A percentile compares a stretch with the other conserved stretches of the same genome.
Conservation (phyloP, 2,329 filamentous ascomycete species). For the Penicillium sp. region DNA sequence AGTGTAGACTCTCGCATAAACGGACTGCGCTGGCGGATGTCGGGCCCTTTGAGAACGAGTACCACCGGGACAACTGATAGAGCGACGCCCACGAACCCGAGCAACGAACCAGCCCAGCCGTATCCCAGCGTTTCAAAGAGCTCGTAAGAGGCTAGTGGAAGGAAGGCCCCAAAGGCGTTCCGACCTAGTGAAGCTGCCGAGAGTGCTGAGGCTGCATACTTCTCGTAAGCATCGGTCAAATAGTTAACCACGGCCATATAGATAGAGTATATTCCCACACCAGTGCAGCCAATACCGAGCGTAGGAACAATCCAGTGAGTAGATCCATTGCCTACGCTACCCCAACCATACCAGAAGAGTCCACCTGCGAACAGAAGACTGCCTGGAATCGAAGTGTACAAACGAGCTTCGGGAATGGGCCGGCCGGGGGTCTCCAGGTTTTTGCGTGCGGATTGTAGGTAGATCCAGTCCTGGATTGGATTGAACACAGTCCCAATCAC, state of each 20-base stretch:
- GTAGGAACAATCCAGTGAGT: constrained; percentile 38
- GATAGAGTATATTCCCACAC: constrained; percentile 45
- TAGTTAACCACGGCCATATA: constrained; percentile 52
- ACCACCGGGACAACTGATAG: constrained; percentile 43
- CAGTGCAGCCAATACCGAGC: constrained; percentile 35
- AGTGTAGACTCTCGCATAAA: constrained; percentile 33
- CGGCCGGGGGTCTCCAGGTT: constrained; percentile 39
- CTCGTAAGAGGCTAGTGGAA: constrained; percentile 45
- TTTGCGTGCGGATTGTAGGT: constrained; percentile 18
- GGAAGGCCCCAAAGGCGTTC: constrained; percentile 47
- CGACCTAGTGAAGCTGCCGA: constrained; percentile 48
- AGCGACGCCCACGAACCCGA: constrained; percentile 44
- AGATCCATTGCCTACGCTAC: constrained; percentile 20
- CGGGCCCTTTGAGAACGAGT: constrained; percentile 42
- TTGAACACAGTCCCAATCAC: constrained; percentile 43
- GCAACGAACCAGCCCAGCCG: constrained; percentile 44
- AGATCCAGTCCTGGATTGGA: constrained; percentile 38
- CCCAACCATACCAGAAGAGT: constrained; percentile 40
- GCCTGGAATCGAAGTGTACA: constrained; percentile 45
- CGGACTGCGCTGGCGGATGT: constrained; percentile 34
- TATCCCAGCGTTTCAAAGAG: constrained; percentile 43
- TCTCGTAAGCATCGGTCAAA: constrained; percentile 48
- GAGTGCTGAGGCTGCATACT: constrained; percentile 48
- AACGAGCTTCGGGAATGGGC: constrained; percentile 44
- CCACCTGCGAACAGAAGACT: constrained; percentile 37